Conservation (phyloP, 331 rosid genomes). For the Prunus yedoensis region DNA sequence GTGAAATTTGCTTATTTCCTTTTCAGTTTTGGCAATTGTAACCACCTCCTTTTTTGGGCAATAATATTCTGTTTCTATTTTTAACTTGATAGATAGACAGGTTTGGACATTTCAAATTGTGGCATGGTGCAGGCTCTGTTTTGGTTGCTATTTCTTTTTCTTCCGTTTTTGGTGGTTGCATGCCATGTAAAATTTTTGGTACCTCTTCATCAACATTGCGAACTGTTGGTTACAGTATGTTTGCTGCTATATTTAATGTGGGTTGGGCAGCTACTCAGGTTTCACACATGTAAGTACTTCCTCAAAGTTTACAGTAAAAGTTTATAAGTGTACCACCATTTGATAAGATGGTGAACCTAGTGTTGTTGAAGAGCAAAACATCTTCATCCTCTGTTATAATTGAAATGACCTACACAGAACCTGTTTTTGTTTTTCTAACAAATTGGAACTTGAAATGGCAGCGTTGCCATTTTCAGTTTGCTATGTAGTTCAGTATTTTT, state of each 20-base stretch:
- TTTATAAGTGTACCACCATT: neutral
- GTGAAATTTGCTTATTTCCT: neutral
- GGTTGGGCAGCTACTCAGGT: constrained; percentile 99
- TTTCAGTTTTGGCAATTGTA: constrained; percentile 12
- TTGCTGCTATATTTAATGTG: constrained; percentile 89
- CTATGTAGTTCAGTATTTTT: neutral
- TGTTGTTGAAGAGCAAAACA: neutral
- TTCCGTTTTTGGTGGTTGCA: constrained; percentile 89
- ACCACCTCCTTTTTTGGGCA: neutral
- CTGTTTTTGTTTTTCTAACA: neutral
- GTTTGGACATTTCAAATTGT: constrained; percentile 91
- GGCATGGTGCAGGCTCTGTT: constrained; percentile 95
- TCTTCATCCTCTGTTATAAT: neutral
- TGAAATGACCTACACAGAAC: neutral
- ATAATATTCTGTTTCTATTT: constrained; percentile 15
- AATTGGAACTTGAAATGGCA: neutral
- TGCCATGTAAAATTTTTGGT: constrained; percentile 65
- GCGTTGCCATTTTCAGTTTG: neutral
- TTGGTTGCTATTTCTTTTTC: constrained; percentile 97
- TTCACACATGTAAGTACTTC: constrained; percentile 80
- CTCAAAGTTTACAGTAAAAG: constrained; percentile 13
- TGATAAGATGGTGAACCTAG: neutral
- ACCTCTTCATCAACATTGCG: constrained; percentile 48
- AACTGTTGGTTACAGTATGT: constrained; percentile 81
- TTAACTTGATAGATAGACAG: constrained; percentile 78